Evolutionary conservation across 2,329 filamentous ascomycete species (phyloP).

Genomic region (Fusarium musae): DNA sequence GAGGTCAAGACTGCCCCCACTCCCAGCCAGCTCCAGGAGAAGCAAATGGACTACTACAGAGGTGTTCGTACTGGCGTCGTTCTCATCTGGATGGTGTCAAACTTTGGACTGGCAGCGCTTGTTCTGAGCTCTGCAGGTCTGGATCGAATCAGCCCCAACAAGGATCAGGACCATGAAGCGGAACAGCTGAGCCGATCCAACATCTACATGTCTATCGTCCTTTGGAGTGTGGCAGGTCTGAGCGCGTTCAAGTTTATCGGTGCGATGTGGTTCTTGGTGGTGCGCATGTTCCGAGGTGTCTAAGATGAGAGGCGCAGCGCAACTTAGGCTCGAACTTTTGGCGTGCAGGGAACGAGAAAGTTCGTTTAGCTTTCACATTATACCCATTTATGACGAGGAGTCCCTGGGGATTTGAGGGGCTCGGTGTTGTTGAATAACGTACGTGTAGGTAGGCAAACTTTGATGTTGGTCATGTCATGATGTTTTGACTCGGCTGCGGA

Average conservation of each 20-base stretch:
- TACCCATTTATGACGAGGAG: constrained; percentile 42
- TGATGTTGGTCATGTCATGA: constrained; percentile 29
- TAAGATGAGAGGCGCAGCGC: constrained; percentile 46
- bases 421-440: constrained; percentile 26
- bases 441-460: constrained; percentile 27
- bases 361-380: constrained; percentile 35
- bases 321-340: not conserved
- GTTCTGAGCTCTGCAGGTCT: constrained; percentile 89
- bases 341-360: constrained; percentile 12
- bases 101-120: constrained; percentile 86
- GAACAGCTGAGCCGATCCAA: constrained; percentile 68
- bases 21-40: constrained; percentile 71
- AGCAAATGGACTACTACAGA: constrained; percentile 98
- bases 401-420: constrained; percentile 7
- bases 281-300: constrained; percentile 83
- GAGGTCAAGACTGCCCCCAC: constrained; percentile 73
- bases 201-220: constrained; percentile 86
- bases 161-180: constrained; percentile 48
- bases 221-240: constrained; percentile 89
- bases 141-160: constrained; percentile 67
- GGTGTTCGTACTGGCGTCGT: constrained; percentile 94
- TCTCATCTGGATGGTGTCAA: constrained; percentile 95
- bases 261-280: constrained; percentile 90
- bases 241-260: constrained; percentile 89
- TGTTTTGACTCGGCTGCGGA: constrained; percentile 19